A percentile compares a stretch with the other conserved stretches of the same genome.
Evolutionary conservation across 768 basidiomycete genomes (phyloP).

Genomic region (Rhodosporidiobolus odoratus): DNA sequence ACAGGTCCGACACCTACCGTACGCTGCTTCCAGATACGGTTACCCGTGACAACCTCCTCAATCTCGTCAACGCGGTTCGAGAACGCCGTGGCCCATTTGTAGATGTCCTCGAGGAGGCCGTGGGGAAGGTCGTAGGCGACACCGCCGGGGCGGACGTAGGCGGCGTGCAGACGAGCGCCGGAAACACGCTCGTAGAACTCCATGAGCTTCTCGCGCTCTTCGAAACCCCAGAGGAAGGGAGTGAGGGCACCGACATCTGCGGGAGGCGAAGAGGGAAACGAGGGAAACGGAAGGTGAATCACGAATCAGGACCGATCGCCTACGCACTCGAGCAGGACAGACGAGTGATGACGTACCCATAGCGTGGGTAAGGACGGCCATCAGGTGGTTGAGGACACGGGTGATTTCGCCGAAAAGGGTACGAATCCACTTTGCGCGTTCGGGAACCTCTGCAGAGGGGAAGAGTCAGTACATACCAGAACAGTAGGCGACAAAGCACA

Average conservation of each 20-base stretch:
- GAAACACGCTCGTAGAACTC: slow-evolving; percentile 99
- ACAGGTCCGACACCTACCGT: slow-evolving; percentile 86
- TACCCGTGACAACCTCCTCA: slow-evolving; percentile 94
- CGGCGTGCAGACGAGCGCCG: slow-evolving; percentile 91
- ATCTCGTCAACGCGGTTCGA: slow-evolving; percentile 85
- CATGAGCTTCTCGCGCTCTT: slow-evolving; percentile 99
- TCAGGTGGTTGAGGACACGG: slow-evolving; percentile 89
- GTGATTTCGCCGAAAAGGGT: slow-evolving; percentile 97
- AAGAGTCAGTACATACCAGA: background rate
- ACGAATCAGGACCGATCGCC: background rate
- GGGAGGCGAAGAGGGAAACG: background rate
- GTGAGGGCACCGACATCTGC: slow-evolving; percentile 93
- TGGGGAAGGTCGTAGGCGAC: slow-evolving; percentile 97
- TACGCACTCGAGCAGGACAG: background rate
- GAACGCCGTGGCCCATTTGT: slow-evolving; percentile 97
- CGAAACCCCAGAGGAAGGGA: slow-evolving; percentile 99
- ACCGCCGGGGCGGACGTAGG: slow-evolving; percentile 96
- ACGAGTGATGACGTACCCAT: slow-evolving; percentile 47
- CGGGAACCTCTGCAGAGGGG: slow-evolving; percentile 71
- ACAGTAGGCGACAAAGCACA: background rate
- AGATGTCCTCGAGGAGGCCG: slow-evolving; percentile 96
- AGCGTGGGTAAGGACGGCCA: slow-evolving; percentile 91
- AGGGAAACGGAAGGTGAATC: background rate
- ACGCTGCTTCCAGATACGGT: slow-evolving; percentile 95
- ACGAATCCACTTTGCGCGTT: slow-evolving; percentile 96